Conservation (phyloP, 208 protist genomes). For the Trypanosoma brucei region DNA sequence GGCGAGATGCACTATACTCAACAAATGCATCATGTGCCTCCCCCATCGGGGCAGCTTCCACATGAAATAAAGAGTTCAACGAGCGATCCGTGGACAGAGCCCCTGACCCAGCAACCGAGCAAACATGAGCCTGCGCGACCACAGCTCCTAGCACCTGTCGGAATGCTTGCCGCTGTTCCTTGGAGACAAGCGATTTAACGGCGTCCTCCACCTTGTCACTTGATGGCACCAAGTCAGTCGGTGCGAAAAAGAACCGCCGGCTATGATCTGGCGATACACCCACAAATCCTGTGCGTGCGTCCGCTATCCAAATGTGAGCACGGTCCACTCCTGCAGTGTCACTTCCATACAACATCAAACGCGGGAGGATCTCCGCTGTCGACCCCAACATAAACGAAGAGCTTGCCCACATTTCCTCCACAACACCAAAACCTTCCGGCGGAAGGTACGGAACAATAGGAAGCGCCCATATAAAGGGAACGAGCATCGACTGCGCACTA, state of each 20-base stretch:
- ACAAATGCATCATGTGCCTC: slow-evolving; percentile 43
- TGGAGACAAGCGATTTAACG: slow-evolving; percentile 26
- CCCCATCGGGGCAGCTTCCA: neutral
- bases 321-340: slow-evolving; percentile 4
- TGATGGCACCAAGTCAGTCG: slow-evolving; percentile 26
- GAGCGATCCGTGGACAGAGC: neutral
- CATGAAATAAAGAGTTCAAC: neutral
- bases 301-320: slow-evolving; percentile 56
- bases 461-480: slow-evolving; percentile 51
- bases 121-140: neutral
- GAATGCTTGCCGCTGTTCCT: slow-evolving; percentile 34
- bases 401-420: slow-evolving; percentile 1
- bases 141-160: slow-evolving; percentile 18
- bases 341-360: slow-evolving; percentile 36
- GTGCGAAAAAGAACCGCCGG: slow-evolving; percentile 15
- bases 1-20: slow-evolving; percentile 37
- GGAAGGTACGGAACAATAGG: slow-evolving; percentile 64
- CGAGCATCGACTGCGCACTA: slow-evolving; percentile 45
- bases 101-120: neutral
- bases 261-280: slow-evolving; percentile 29
- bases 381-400: slow-evolving; percentile 51
- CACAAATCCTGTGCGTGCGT: slow-evolving; percentile 57
- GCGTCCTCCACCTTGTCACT: slow-evolving; percentile 43
- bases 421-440: slow-evolving; percentile 17
- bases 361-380: slow-evolving; percentile 54